phyloP scores from a whole-genome alignment of 768 basidiomycete genomes.

The Hygrophorus pudorinus region DNA sequence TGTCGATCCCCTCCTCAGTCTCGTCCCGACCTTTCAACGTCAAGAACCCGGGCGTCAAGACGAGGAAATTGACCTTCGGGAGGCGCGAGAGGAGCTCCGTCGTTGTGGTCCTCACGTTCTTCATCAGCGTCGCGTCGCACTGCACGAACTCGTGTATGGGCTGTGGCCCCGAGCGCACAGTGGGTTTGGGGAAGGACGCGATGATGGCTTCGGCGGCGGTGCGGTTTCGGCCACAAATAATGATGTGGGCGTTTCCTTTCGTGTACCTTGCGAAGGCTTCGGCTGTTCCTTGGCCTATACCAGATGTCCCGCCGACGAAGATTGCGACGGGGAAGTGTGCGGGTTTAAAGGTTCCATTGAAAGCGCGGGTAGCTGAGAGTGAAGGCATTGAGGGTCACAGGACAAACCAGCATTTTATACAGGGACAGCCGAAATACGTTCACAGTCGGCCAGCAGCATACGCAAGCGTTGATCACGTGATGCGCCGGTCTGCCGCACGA shows the following conservation, averaged over 20 bases:
- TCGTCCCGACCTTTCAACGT: slow-evolving; percentile 28
- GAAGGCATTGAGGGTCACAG: slow-evolving; percentile 16
- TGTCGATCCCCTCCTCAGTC: slow-evolving; percentile 36
- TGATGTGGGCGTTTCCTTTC: slow-evolving; percentile 40
- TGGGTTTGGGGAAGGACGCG: slow-evolving; percentile 27
- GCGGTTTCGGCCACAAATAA: slow-evolving; percentile 44
- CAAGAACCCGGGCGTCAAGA: slow-evolving; percentile 35
- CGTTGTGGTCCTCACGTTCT: slow-evolving; percentile 31
- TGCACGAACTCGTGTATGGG: slow-evolving; percentile 34
- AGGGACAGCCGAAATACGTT: no score
- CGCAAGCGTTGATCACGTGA: no score
- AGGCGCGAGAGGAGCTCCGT: slow-evolving; percentile 20
- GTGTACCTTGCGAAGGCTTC: slow-evolving; percentile 34
- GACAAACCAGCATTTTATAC: no score
- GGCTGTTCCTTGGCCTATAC: slow-evolving; percentile 39
- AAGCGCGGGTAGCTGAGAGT: slow-evolving; percentile 18
- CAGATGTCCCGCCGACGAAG: slow-evolving; percentile 37
- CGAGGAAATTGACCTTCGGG: slow-evolving; percentile 43
- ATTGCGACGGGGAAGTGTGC: slow-evolving; percentile 20
- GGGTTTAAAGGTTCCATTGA: slow-evolving; percentile 19
- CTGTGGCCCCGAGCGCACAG: slow-evolving; percentile 1
- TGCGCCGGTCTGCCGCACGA: no score
- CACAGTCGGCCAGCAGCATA: no score
- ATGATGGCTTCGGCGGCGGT: slow-evolving; percentile 37
- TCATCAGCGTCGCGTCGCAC: slow-evolving; percentile 44